phyloP scores from a whole-genome alignment of 768 basidiomycete species.

The Auricularia sp. region DNA sequence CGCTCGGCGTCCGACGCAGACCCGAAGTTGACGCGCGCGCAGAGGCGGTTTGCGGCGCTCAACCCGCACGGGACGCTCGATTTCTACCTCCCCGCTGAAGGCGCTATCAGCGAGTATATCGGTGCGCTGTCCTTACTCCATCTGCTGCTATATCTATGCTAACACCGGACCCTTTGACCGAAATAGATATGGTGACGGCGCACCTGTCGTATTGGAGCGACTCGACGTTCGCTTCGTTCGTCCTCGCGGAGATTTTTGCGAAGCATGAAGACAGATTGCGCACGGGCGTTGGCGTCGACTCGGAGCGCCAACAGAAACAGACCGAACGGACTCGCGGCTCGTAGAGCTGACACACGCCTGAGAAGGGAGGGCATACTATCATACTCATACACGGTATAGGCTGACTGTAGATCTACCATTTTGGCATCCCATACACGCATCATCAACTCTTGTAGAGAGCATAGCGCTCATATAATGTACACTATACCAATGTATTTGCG shows the following conservation, averaged over 20 bases:
- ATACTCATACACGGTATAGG: too few species aligned
- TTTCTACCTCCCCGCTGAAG: slow-evolving; percentile 28
- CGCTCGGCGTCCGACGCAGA: background rate
- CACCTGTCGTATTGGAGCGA: slow-evolving; percentile 31
- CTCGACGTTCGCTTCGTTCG: slow-evolving; percentile 27
- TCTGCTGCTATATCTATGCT: too few species aligned
- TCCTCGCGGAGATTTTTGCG: slow-evolving; percentile 30
- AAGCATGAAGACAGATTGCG: slow-evolving; percentile 23
- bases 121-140: slow-evolving; percentile 8
- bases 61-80: slow-evolving; percentile 36
- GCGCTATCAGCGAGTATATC: slow-evolving; percentile 29
- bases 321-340: too few species aligned
- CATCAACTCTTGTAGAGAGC: too few species aligned
- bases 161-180: background rate
- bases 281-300: slow-evolving; percentile 21
- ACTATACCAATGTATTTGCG: too few species aligned
- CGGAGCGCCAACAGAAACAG: too few species aligned
- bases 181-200: slow-evolving; percentile 16
- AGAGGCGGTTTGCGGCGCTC: slow-evolving; percentile 26
- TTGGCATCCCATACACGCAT: too few species aligned
- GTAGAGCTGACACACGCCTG: too few species aligned
- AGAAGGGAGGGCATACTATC: too few species aligned
- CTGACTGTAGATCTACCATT: too few species aligned
- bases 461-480: too few species aligned
- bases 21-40: slow-evolving; percentile 1